Evolutionary conservation across 306 rosid genomes (phyloP).

Genomic region (Casuarina glauca): DNA sequence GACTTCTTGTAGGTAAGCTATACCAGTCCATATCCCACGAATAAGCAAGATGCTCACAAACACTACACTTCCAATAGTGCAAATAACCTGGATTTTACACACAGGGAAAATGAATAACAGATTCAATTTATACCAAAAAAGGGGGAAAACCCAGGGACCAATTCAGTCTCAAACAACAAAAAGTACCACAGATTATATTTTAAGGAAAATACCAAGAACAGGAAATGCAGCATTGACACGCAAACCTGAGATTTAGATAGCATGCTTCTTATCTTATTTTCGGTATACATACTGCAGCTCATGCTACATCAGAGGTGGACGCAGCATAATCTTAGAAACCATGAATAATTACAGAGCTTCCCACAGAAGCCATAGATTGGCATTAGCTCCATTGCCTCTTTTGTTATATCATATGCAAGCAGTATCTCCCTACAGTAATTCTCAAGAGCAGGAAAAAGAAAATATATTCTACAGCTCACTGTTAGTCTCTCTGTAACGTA

Average conservation of each 20-base stretch:
- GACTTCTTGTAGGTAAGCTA: slow-evolving; percentile 55
- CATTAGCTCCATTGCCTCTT: neutral
- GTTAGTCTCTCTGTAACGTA: neutral
- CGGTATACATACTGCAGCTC: neutral
- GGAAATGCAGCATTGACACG: neutral
- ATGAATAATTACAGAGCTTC: neutral
- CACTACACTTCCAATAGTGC: slow-evolving; percentile 72
- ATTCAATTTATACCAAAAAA: neutral
- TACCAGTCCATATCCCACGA: slow-evolving; percentile 74
- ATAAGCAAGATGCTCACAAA: slow-evolving; percentile 73
- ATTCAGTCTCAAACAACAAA: neutral
- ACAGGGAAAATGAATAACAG: neutral
- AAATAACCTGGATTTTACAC: slow-evolving; percentile 54
- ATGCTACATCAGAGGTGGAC: neutral
- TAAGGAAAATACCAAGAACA: neutral
- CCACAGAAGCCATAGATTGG: neutral
- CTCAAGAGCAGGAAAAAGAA: neutral
- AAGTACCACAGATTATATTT: neutral
- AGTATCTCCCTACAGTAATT: neutral
- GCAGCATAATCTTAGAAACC: neutral
- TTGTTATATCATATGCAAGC: neutral
- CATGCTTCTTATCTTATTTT: neutral
- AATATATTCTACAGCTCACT: neutral
- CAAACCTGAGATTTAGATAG: neutral
- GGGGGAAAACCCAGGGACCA: neutral